Conservation (phyloP, 1,284 basidiomycete species). For the Boletus smithii region DNA sequence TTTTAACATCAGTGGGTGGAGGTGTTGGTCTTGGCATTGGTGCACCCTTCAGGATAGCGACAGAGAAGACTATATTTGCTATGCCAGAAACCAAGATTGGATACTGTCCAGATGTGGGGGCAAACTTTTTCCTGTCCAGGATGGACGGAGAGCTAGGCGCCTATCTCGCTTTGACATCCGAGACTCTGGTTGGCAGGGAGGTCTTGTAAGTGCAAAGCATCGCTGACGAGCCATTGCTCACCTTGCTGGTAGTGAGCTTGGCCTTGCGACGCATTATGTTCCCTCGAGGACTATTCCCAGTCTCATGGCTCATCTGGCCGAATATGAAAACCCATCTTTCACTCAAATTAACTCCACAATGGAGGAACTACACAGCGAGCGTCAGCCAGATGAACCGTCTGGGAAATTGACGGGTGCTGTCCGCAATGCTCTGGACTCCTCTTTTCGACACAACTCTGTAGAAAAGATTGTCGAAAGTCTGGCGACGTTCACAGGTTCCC, state of each 20-base stretch:
- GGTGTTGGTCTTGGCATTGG: slow-evolving; percentile 90
- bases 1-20: slow-evolving; percentile 76
- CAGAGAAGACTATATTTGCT: slow-evolving; percentile 89
- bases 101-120: slow-evolving; percentile 89
- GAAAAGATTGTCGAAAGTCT: slow-evolving; percentile 69
- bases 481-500: slow-evolving; percentile 41
- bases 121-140: slow-evolving; percentile 84
- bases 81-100: slow-evolving; percentile 98
- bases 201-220: slow-evolving; percentile 65
- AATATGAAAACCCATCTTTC: slow-evolving; percentile 53
- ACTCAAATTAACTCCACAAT: slow-evolving; percentile 55
- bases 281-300: slow-evolving; percentile 70
- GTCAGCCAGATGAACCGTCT: slow-evolving; percentile 53
- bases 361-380: slow-evolving; percentile 65
- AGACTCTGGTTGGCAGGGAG: slow-evolving; percentile 69
- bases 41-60: slow-evolving; percentile 90
- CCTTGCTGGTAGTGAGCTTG: slow-evolving; percentile 62
- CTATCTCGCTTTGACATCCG: slow-evolving; percentile 90
- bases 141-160: slow-evolving; percentile 91
- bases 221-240: slow-evolving; percentile 11
- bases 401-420: slow-evolving; percentile 59
- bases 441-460: slow-evolving; percentile 69
- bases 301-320: slow-evolving; percentile 60
- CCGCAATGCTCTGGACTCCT: slow-evolving; percentile 73
- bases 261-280: slow-evolving; percentile 89